Evolutionary conservation across 257 asterid species (phyloP).

Genomic region (Phtheirospermum japonicum): DNA sequence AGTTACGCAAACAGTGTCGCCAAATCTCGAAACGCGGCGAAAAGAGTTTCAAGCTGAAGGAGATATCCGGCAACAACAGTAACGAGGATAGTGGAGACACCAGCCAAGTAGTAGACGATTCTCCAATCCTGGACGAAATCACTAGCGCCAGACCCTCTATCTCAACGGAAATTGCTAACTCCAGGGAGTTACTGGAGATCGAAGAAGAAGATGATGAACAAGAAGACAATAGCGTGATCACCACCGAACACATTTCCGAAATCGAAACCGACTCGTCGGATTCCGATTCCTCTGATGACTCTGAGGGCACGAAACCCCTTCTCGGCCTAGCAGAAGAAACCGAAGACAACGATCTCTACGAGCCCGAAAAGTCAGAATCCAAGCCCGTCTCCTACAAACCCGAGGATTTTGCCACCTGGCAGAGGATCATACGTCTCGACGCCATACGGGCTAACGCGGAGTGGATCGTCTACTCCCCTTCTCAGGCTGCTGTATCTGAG

Average conservation of each 20-base stretch:
- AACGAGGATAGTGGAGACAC: conserved; percentile 47
- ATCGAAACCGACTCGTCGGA: conserved; percentile 46
- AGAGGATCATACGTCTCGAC: conserved; percentile 84
- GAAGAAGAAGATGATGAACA: conserved; percentile 33
- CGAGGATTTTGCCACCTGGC: conserved; percentile 82
- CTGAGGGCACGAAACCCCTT: conserved; percentile 55
- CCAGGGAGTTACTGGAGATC: conserved; percentile 34
- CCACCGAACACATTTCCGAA: conserved; percentile 42
- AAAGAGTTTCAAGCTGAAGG: conserved; percentile 46
- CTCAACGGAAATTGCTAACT: conserved; percentile 36
- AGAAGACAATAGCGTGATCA: conserved; percentile 36
- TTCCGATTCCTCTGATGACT: conserved; percentile 62
- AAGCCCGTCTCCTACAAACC: conserved; percentile 32
- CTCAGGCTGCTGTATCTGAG: conserved; percentile 65
- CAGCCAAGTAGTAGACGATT: conserved; percentile 40
- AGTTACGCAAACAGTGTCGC: conserved; percentile 61
- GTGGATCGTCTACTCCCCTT: conserved; percentile 64
- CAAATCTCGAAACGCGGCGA: conserved; percentile 47
- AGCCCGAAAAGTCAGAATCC: conserved; percentile 34
- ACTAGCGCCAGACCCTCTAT: conserved; percentile 43
- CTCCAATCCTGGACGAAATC: conserved; percentile 48
- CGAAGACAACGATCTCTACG: conserved; percentile 37
- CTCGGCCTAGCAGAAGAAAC: conserved; percentile 35
- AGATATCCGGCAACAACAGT: conserved; percentile 38
- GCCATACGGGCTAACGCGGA: conserved; percentile 79